These are phyloP conservation scores for Colletotrichum gigasporum DNA, from an alignment of 2,329 filamentous ascomycete species.

Conservation along the genomic window DNA sequence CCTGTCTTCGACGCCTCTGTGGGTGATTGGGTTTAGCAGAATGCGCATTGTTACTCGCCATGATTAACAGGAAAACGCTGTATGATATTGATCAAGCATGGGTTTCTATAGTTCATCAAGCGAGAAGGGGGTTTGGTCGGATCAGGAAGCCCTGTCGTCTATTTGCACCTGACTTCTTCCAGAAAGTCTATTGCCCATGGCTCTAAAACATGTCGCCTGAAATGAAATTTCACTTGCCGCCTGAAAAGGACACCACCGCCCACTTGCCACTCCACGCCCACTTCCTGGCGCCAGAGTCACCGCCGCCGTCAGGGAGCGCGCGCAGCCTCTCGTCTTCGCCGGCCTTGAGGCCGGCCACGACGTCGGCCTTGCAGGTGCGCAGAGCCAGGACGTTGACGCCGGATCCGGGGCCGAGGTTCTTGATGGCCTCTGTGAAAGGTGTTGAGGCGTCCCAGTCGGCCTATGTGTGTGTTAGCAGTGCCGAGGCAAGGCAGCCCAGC, in stretches of 20 bases:
- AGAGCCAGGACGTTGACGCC: slow-evolving; percentile 87
- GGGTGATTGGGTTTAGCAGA: not conserved
- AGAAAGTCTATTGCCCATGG: slow-evolving; percentile 4
- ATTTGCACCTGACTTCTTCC: not conserved
- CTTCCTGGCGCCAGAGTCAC: slow-evolving; percentile 75
- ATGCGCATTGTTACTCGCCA: not conserved
- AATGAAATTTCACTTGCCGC: slow-evolving; percentile 28
- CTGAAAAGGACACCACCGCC: slow-evolving; percentile 87
- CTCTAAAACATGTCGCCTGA: not conserved
- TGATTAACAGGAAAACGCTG: not conserved
- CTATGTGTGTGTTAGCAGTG: slow-evolving; percentile 48
- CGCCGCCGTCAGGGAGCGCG: slow-evolving; percentile 73
- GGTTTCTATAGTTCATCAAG: too few relatives aligned
- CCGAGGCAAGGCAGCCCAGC: not conserved
- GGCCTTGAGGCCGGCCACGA: slow-evolving; percentile 85
- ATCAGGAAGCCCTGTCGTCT: not conserved
- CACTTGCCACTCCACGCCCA: slow-evolving; percentile 98
- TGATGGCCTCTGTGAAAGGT: slow-evolving; percentile 84
- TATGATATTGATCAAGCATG: too few relatives aligned
- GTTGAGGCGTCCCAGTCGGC: slow-evolving; percentile 87
- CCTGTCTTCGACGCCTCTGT: slow-evolving; percentile 1
- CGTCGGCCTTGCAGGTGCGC: slow-evolving; percentile 95
- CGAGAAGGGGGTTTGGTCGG: not conserved
- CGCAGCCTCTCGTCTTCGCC: slow-evolving; percentile 86
- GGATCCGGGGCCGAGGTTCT: slow-evolving; percentile 82